Conservation (phyloP, 2,329 filamentous ascomycete genomes). For the Aspergillus fumigatiaffinis region DNA sequence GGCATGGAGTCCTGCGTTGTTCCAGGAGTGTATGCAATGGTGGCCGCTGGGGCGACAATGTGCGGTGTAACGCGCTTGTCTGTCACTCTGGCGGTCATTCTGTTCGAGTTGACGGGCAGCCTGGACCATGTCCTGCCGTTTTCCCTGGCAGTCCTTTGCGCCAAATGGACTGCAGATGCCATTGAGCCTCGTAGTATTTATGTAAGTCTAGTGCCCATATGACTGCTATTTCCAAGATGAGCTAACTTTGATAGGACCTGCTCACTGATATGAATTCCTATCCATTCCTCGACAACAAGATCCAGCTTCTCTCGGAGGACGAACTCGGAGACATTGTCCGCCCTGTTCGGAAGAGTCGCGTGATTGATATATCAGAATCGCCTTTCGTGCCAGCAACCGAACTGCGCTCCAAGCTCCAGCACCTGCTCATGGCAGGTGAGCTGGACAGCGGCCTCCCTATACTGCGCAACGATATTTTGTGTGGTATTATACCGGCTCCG, state of each 20-base stretch:
- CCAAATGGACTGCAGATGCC: conserved; percentile 98
- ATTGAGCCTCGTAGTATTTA: conserved; percentile 94
- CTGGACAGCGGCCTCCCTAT: conserved; percentile 90
- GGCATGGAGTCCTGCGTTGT: conserved; percentile 81
- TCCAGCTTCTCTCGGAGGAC: conserved; percentile 84
- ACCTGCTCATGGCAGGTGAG: conserved; percentile 80
- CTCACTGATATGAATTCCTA: conserved; percentile 97
- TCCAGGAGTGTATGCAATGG: conserved; percentile 92
- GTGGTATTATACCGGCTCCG: conserved; percentile 87
- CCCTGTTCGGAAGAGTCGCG: conserved; percentile 66
- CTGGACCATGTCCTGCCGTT: conserved; percentile 94
- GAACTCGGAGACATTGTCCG: conserved; percentile 84
- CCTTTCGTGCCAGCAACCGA: conserved; percentile 72
- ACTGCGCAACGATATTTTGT: conserved; percentile 70
- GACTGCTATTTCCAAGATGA: not conserved
- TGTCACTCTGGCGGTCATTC: conserved; percentile 87
- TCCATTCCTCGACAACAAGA: conserved; percentile 94
- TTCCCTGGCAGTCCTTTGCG: conserved; percentile 82
- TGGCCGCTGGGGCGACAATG: conserved; percentile 95
- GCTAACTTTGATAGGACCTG: conserved; percentile 59
- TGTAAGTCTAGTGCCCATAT: conserved; percentile 44
- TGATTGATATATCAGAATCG: conserved; percentile 85
- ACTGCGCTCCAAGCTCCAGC: conserved; percentile 75
- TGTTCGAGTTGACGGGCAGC: conserved; percentile 93
- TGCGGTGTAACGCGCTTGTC: conserved; percentile 92